These are phyloP conservation scores for Aspergillus melleus DNA, from an alignment of 2,329 filamentous ascomycete species.

Conservation along the genomic window DNA sequence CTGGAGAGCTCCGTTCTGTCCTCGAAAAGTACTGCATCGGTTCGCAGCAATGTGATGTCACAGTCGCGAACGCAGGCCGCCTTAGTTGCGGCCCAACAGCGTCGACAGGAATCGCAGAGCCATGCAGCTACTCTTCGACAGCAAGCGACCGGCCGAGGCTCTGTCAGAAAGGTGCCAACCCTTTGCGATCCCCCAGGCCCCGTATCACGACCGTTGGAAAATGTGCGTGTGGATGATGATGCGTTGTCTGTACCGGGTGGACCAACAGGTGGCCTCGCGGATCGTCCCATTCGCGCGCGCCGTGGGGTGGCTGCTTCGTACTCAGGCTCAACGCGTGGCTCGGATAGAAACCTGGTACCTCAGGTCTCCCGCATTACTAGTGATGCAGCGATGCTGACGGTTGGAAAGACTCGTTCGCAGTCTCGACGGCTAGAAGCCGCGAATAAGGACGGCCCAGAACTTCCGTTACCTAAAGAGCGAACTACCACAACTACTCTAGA, in stretches of 20 bases:
- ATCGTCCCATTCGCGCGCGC: slow-evolving; percentile 40
- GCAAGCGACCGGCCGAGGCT: slow-evolving; percentile 39
- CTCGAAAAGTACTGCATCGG: slow-evolving; percentile 27
- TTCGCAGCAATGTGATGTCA: slow-evolving; percentile 29
- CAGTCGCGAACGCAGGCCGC: slow-evolving; percentile 40
- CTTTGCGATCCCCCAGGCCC: slow-evolving; percentile 24
- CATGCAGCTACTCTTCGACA: slow-evolving; percentile 50
- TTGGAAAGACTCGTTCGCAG: slow-evolving; percentile 45
- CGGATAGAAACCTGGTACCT: slow-evolving; percentile 26
- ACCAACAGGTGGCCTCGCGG: slow-evolving; percentile 36
- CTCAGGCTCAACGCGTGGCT: slow-evolving; percentile 33
- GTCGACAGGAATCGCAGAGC: slow-evolving; percentile 42
- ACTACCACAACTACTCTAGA: slow-evolving; percentile 22
- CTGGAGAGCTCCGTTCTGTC: slow-evolving; percentile 31
- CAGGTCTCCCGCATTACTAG: slow-evolving; percentile 34
- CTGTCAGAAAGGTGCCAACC: slow-evolving; percentile 29
- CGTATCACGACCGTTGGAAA: slow-evolving; percentile 18
- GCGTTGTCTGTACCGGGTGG: slow-evolving; percentile 7
- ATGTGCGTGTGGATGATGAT: slow-evolving; percentile 18
- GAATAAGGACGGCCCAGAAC: slow-evolving; percentile 19
- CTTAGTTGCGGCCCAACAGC: slow-evolving; percentile 41
- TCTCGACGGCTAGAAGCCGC: slow-evolving; percentile 38
- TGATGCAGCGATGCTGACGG: slow-evolving; percentile 33
- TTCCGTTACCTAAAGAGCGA: slow-evolving; percentile 22
- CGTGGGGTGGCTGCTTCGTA: slow-evolving; percentile 37